Evolutionary conservation across 1,139 yeast genomes (phyloP).

Genomic region (Suhomyces terraborum): DNA sequence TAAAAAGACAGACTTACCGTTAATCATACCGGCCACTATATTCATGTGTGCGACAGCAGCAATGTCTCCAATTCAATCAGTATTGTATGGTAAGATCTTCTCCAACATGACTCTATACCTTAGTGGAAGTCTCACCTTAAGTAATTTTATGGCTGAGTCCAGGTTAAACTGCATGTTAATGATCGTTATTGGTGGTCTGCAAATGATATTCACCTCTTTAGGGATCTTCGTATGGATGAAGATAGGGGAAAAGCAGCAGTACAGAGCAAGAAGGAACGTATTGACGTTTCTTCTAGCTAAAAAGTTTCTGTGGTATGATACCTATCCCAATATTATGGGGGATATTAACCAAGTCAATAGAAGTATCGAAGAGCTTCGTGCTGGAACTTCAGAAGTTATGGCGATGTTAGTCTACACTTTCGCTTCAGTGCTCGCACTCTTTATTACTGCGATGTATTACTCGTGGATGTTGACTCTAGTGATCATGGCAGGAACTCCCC

Average conservation of each 20-base stretch:
- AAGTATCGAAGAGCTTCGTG: conserved; percentile 75
- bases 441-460: conserved; percentile 68
- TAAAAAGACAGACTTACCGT: conserved; percentile 25
- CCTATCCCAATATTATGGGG: conserved; percentile 56
- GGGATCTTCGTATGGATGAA: conserved; percentile 65
- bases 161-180: conserved; percentile 54
- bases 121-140: conserved; percentile 27
- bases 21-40: conserved; percentile 25
- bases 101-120: conserved; percentile 46
- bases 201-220: conserved; percentile 54
- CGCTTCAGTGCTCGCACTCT: conserved; percentile 55
- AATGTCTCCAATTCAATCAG: conserved; percentile 63
- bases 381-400: conserved; percentile 67
- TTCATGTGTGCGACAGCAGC: conserved; percentile 45
- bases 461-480: conserved; percentile 87
- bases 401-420: conserved; percentile 57
- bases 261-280: conserved; percentile 52
- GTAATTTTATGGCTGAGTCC: conserved; percentile 46
- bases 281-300: conserved; percentile 39
- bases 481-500: conserved; percentile 69
- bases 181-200: conserved; percentile 57
- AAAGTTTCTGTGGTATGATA: conserved; percentile 62
- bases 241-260: conserved; percentile 72
- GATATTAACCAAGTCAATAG: conserved; percentile 65
- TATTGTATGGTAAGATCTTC: conserved; percentile 68